These are phyloP conservation scores for Quillaja saponaria DNA, from an alignment of 306 rosid genomes.

Conservation along the genomic window DNA sequence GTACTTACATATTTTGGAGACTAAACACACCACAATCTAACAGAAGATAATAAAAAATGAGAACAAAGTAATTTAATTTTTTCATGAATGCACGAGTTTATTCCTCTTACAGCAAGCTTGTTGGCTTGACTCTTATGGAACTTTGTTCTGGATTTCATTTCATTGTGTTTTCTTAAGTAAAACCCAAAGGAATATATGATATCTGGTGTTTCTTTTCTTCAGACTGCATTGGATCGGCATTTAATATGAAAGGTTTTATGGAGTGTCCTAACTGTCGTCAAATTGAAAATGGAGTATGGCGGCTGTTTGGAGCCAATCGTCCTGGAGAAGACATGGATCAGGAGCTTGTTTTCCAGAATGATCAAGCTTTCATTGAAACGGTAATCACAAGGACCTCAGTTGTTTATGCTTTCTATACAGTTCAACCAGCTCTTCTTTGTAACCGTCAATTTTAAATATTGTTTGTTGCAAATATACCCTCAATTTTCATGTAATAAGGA, in stretches of 20 bases:
- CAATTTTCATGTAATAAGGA: not conserved
- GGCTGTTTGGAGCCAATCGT: not conserved
- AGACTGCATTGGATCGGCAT: slow-evolving; percentile 37
- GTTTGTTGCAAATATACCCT: not conserved
- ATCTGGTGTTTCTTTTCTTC: not conserved
- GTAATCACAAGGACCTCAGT: slow-evolving; percentile 18
- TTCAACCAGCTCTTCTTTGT: not conserved
- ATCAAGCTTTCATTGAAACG: not conserved
- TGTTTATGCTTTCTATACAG: not conserved
- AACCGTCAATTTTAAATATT: not conserved
- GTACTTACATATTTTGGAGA: no score
- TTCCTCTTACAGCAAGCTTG: no score
- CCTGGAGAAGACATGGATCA: not conserved
- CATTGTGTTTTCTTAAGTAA: not conserved
- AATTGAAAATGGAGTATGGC: slow-evolving; percentile 20
- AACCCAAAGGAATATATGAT: no score
- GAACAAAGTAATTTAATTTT: no score
- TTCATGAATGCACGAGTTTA: no score
- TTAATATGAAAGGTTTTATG: slow-evolving; percentile 27
- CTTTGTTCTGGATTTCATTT: not conserved
- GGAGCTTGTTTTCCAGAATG: not conserved
- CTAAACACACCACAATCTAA: no score
- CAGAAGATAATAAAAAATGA: no score
- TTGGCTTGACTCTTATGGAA: not conserved
- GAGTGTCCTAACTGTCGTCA: slow-evolving; percentile 28